These are phyloP conservation scores for Backusella morwellensis DNA, from an alignment of 192 early-diverging fungal genomes.

Conservation along the genomic window DNA sequence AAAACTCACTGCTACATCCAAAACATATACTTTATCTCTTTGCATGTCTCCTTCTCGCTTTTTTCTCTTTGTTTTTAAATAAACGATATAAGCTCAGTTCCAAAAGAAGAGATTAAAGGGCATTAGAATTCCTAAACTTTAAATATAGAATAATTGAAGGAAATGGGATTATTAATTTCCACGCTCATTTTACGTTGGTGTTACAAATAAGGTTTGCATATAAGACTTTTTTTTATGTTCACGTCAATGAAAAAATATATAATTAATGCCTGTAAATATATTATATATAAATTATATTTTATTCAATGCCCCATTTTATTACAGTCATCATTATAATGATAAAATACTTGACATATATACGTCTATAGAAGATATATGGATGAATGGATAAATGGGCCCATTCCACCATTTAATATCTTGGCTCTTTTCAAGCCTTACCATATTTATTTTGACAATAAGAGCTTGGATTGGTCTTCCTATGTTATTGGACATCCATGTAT, in stretches of 20 bases:
- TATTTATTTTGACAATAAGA: background rate
- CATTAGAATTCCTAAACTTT: background rate
- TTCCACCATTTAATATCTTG: background rate
- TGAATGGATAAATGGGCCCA: background rate
- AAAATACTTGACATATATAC: background rate
- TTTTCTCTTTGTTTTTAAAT: background rate
- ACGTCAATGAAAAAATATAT: background rate
- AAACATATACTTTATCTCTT: background rate
- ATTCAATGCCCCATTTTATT: background rate
- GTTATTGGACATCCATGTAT: background rate
- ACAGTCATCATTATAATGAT: background rate
- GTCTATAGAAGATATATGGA: too few relatives aligned
- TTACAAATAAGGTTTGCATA: slow-evolving; percentile 8
- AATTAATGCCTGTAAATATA: background rate
- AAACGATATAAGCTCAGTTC: background rate
- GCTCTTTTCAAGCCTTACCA: background rate
- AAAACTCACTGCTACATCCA: background rate
- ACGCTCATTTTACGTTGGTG: background rate
- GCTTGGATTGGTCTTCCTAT: background rate
- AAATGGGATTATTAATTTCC: background rate
- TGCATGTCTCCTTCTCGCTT: background rate
- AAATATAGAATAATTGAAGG: background rate
- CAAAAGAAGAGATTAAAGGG: background rate
- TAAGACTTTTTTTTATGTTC: background rate
- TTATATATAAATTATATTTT: background rate